Evolutionary conservation across 208 protist genomes (phyloP).

Genomic region (Crithidia bombi): DNA sequence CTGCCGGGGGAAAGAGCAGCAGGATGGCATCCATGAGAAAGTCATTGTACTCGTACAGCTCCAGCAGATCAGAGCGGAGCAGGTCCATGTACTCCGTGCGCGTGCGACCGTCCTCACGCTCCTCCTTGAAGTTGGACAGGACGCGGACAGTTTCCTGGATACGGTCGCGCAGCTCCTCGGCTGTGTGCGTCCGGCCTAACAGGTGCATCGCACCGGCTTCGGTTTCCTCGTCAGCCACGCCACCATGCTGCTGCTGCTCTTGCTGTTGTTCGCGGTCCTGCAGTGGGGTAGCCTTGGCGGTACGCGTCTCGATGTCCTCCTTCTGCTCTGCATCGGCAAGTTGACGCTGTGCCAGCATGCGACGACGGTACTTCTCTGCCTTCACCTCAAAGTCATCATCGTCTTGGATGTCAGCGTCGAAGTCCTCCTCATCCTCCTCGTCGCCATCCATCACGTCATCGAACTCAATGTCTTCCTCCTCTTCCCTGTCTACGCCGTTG

Average conservation of each 20-base stretch:
- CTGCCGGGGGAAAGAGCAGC: slow-evolving; percentile 93
- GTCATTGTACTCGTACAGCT: slow-evolving; percentile 96
- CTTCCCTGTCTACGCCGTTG: slow-evolving; percentile 3
- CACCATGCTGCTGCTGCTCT: slow-evolving; percentile 41
- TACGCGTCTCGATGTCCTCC: slow-evolving; percentile 61
- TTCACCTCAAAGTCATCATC: slow-evolving; percentile 88
- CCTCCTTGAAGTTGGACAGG: slow-evolving; percentile 93
- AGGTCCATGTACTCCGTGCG: slow-evolving; percentile 94
- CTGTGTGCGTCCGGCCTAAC: slow-evolving; percentile 66
- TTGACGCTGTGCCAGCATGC: slow-evolving; percentile 64
- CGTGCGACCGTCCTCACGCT: slow-evolving; percentile 82
- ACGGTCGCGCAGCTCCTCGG: slow-evolving; percentile 84
- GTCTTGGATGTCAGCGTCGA: slow-evolving; percentile 55
- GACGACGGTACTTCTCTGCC: slow-evolving; percentile 71
- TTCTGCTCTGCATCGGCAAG: slow-evolving; percentile 70
- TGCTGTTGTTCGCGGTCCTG: slow-evolving; percentile 51
- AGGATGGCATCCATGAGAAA: slow-evolving; percentile 95
- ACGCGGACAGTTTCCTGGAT: slow-evolving; percentile 93
- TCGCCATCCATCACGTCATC: slow-evolving; percentile 51
- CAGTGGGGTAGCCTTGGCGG: slow-evolving; percentile 56
- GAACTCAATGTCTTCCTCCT: slow-evolving; percentile 56
- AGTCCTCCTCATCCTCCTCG: slow-evolving; percentile 53
- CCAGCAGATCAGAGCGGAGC: slow-evolving; percentile 90
- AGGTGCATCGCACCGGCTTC: slow-evolving; percentile 34
- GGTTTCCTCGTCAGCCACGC: slow-evolving; percentile 5